Percentiles rank a stretch among this genome's conserved stretches.
phyloP scores from a whole-genome alignment of 306 rosid species.

The Cucumis hystrix region DNA sequence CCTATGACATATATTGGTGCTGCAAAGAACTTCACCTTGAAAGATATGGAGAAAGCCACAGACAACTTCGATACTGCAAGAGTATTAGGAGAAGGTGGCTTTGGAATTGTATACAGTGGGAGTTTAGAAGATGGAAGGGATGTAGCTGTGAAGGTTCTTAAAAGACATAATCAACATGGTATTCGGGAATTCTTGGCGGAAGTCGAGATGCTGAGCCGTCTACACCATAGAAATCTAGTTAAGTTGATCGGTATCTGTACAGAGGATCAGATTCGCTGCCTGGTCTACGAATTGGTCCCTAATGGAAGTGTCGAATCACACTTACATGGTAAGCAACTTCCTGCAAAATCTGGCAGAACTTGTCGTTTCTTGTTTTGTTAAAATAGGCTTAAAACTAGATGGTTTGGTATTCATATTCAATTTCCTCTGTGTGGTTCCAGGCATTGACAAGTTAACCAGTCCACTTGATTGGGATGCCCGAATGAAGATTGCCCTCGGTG shows the following conservation, averaged over 20 bases:
- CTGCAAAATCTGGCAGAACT: not conserved
- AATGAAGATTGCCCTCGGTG: constrained; percentile 90
- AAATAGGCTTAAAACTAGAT: not conserved
- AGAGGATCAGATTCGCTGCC: constrained; percentile 72
- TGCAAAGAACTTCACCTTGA: constrained; percentile 58
- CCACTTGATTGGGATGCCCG: constrained; percentile 84
- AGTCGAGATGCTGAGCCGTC: constrained; percentile 94
- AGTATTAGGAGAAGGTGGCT: constrained; percentile 98
- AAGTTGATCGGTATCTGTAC: constrained; percentile 77
- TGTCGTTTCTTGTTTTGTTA: not conserved
- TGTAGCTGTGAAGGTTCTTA: constrained; percentile 88
- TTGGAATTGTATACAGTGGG: constrained; percentile 80
- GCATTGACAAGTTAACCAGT: constrained; percentile 68
- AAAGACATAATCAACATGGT: constrained; percentile 76
- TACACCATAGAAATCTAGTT: constrained; percentile 91
- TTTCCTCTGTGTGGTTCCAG: constrained; percentile 20
- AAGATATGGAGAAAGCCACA: constrained; percentile 70
- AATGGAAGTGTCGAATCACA: constrained; percentile 96
- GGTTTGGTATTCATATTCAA: not conserved
- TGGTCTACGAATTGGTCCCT: constrained; percentile 86
- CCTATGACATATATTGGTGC: constrained; percentile 54
- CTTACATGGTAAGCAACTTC: constrained; percentile 52
- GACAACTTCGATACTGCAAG: constrained; percentile 62
- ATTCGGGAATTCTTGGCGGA: constrained; percentile 92
- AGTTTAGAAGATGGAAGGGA: constrained; percentile 67